Percentiles rank a stretch among this genome's conserved stretches.
Evolutionary conservation across 768 basidiomycete species (phyloP).

Genomic region (Russula griseocarnosa): DNA sequence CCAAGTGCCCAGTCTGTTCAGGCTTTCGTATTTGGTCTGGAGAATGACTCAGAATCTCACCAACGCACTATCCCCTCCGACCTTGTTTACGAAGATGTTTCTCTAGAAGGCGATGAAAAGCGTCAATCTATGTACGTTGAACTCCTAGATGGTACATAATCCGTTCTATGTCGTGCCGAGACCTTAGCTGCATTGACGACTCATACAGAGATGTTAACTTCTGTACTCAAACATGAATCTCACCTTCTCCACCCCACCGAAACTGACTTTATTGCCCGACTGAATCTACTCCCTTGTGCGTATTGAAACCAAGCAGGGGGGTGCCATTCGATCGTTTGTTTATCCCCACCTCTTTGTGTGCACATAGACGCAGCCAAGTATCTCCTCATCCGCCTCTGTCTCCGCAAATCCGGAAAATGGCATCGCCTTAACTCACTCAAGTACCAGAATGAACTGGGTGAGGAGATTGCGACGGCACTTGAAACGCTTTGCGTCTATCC

Average conservation of each 20-base stretch:
- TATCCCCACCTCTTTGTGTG: conserved; percentile 5
- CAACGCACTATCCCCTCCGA: neutral
- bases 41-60: conserved; percentile 10
- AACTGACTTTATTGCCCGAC: conserved; percentile 41
- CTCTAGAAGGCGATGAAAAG: conserved; percentile 17
- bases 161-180: neutral
- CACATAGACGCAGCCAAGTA: conserved; percentile 52
- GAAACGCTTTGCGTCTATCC: conserved; percentile 40
- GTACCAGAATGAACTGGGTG: conserved; percentile 43
- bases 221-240: conserved; percentile 47
- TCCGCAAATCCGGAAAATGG: conserved; percentile 56
- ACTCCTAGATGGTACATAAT: conserved; percentile 39
- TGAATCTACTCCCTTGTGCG: conserved; percentile 50
- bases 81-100: conserved; percentile 8
- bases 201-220: conserved; percentile 50
- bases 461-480: conserved; percentile 41
- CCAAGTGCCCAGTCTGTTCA: conserved; percentile 20
- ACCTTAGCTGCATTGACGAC: neutral
- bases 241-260: conserved; percentile 53
- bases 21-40: conserved; percentile 22
- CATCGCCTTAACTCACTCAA: conserved; percentile 46
- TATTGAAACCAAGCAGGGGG: conserved; percentile 13
- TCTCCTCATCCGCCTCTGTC: conserved; percentile 57
- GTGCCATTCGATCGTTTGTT: neutral
- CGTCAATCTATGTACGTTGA: conserved; percentile 43